Evolutionary conservation across 768 basidiomycete species (phyloP), one percentile per base, ranked within the genome.

Genomic region (Mycena amicta): DNA sequence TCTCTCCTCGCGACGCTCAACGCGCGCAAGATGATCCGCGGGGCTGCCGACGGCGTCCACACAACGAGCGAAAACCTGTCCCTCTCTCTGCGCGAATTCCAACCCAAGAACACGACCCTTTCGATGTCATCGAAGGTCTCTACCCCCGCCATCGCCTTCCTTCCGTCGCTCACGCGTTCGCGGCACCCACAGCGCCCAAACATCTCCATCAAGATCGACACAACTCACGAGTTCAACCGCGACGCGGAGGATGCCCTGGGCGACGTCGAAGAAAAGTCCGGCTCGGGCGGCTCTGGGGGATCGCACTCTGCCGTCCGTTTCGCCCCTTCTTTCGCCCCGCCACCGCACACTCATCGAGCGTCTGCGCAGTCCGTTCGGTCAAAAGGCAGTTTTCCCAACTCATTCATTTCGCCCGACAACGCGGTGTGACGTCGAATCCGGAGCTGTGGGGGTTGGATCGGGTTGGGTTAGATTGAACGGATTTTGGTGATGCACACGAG

Each of bases 1-100:
- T 78, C 83, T 4, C 78, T 86, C n/a, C 76, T 86, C 11, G 83
- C 83, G 1, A 84, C 84, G 0, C 75, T 85, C 51, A 86, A 86
- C 51, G 81, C 81, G 12, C 74, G 84, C 4, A 79, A 78, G 52
- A 75, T 74, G 71, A 76, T 85, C 52, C 77, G 77, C 37, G 73
- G 69, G 6, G 65, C 76, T 0, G 70, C 71, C 2, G 77, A 77
- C 40, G 74, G 70, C 3, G 68, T 79, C 13, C 71, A 77, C 49
- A 79, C 64, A 60, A 77, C 76, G 23, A 77, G 75, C 54, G 77
- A 78, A 26, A 72, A 77, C 51, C 40, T 76, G 26, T 74, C 75
- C 18, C 63, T 78, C 4, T 79, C 78, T 16, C 64, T 77, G 28
- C 71, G 74, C 3, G 77, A 78, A 20, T 71, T 75, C 22, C 58